Evolutionary conservation across 352 stramenopile species (phyloP).

Genomic region (Pythium periplocum): DNA sequence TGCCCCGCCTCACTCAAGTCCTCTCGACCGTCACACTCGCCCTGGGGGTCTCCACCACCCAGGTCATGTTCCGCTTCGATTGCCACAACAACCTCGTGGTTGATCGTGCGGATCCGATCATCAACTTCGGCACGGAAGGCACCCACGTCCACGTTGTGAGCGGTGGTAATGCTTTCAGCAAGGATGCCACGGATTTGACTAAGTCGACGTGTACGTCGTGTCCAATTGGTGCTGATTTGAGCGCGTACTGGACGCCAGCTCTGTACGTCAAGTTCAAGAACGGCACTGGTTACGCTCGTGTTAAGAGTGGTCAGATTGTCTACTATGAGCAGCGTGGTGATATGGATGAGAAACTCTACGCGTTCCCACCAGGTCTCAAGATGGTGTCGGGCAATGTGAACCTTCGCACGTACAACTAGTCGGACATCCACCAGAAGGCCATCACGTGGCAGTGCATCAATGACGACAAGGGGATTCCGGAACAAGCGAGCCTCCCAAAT

Average conservation of each 20-base stretch:
- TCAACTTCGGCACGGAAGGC: constrained; percentile 17
- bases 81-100: constrained; percentile 56
- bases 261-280: constrained; percentile 58
- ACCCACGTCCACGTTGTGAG: constrained; percentile 39
- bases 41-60: background rate
- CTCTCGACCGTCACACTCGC: background rate
- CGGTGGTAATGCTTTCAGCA: constrained; percentile 47
- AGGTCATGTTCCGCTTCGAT: constrained; percentile 21
- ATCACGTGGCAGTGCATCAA: constrained; percentile 47
- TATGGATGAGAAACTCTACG: constrained; percentile 31
- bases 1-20: background rate
- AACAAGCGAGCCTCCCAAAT: constrained; percentile 40
- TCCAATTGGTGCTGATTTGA: constrained; percentile 39
- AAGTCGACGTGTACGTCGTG: constrained; percentile 45
- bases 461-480: constrained; percentile 32
- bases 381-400: constrained; percentile 40
- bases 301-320: constrained; percentile 49
- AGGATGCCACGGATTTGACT: constrained; percentile 24
- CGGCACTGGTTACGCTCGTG: constrained; percentile 36
- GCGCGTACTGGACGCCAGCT: constrained; percentile 46
- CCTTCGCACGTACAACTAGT: constrained; percentile 23
- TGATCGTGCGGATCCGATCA: constrained; percentile 43
- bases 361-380: constrained; percentile 38
- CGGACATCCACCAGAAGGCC: constrained; percentile 28
- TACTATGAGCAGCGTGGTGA: constrained; percentile 35